A percentile compares a stretch with the other conserved stretches of the same genome.
Conservation (phyloP, 2,329 filamentous ascomycete genomes). For the Pseudomassariella vexata region DNA sequence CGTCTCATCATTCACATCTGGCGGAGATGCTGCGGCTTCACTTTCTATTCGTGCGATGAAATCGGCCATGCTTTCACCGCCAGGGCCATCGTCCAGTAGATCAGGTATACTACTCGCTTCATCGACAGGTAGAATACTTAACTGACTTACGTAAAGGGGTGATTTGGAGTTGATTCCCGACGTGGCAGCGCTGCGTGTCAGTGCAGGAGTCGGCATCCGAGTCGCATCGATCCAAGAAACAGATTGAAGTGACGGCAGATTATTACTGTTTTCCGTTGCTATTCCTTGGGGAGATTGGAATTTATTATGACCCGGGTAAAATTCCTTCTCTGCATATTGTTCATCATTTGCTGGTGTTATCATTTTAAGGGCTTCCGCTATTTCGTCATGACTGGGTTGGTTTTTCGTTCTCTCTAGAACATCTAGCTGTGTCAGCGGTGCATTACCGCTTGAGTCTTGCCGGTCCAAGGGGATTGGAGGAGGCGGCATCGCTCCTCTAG, state of each 20-base stretch:
- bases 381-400: not conserved
- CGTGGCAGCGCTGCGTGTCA: conserved; percentile 7
- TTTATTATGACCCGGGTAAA: too few species aligned
- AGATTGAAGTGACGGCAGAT: conserved; percentile 10
- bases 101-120: too few species aligned
- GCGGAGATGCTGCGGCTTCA: too few species aligned
- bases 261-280: not conserved
- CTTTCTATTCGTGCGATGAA: conserved; percentile 28
- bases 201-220: conserved; percentile 9
- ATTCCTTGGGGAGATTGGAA: not conserved
- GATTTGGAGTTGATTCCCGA: conserved; percentile 14
- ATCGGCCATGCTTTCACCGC: conserved; percentile 21
- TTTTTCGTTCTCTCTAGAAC: not conserved
- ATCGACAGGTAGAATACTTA: too few species aligned
- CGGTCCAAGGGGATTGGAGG: conserved; percentile 18
- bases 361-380: not conserved
- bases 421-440: too few species aligned
- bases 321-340: not conserved
- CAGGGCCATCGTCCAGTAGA: conserved; percentile 1
- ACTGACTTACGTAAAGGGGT: conserved; percentile 12
- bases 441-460: too few species aligned
- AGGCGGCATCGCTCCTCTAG: conserved; percentile 24
- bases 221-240: conserved; percentile 20
- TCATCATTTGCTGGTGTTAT: not conserved
- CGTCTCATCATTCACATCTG: too few species aligned